phyloP scores from a whole-genome alignment of 352 stramenopile genomes.

The Globisporangium ultimum region DNA sequence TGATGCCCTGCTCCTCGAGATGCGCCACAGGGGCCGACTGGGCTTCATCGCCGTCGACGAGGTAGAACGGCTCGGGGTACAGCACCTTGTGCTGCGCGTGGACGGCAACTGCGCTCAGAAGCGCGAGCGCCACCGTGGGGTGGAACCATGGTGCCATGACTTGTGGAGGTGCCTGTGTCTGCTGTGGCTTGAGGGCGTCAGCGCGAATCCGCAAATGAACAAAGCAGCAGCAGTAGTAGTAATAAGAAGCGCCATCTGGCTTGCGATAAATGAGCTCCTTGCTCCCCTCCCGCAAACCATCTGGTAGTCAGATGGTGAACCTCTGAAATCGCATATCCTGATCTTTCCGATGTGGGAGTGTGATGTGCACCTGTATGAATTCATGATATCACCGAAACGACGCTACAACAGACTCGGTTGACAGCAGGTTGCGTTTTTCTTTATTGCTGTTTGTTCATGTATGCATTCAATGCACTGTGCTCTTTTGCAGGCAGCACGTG shows the following conservation, averaged over 20 bases:
- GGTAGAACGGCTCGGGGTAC: slow-evolving; percentile 46
- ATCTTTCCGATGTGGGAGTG: background rate
- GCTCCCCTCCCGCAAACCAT: background rate
- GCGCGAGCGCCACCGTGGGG: slow-evolving; percentile 3
- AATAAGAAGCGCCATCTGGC: background rate
- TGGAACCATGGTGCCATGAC: slow-evolving; percentile 3
- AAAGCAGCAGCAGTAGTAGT: background rate
- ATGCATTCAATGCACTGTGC: background rate
- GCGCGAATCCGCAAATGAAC: background rate
- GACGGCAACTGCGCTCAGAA: background rate
- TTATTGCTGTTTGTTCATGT: background rate
- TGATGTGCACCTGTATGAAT: background rate
- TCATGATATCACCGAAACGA: background rate
- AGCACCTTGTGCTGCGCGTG: slow-evolving; percentile 41
- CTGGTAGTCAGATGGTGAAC: background rate
- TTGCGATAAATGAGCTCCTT: background rate
- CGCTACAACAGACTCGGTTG: background rate
- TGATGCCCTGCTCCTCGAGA: slow-evolving; percentile 45
- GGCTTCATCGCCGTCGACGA: slow-evolving; percentile 35
- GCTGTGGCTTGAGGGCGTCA: background rate
- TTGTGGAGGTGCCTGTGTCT: background rate
- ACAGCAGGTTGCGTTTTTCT: background rate
- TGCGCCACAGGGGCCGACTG: slow-evolving; percentile 34
- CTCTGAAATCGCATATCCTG: background rate
- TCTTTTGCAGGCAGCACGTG: background rate